Percentiles rank a stretch among this genome's conserved stretches.
Evolutionary conservation across 495 filamentous ascomycete species (phyloP).

Genomic region (Penicillium goetzii): DNA sequence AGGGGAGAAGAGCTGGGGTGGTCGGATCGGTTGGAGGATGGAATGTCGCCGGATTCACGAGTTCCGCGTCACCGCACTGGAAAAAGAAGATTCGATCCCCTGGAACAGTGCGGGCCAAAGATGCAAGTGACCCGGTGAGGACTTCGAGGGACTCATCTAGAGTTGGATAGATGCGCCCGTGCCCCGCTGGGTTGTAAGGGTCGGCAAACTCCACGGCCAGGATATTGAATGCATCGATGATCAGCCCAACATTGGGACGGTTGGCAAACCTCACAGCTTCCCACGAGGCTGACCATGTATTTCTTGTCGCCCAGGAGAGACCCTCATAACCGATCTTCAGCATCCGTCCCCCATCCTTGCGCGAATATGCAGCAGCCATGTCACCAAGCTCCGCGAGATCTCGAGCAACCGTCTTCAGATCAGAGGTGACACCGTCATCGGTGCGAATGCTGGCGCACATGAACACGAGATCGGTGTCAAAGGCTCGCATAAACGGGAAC

Average conservation of each 20-base stretch:
- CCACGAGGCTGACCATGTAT: conserved; percentile 65
- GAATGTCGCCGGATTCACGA: conserved; percentile 48
- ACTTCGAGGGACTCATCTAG: conserved; percentile 30
- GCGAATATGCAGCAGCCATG: conserved; percentile 34
- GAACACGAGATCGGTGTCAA: conserved; percentile 41
- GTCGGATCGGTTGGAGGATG: conserved; percentile 24
- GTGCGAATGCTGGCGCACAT: conserved; percentile 41
- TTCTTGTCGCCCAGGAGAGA: conserved; percentile 65
- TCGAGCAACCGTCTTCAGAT: conserved; percentile 34
- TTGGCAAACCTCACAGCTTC: conserved; percentile 59
- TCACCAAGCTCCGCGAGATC: conserved; percentile 39
- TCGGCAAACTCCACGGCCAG: conserved; percentile 70
- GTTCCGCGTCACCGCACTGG: conserved; percentile 71
- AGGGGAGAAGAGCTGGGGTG: conserved; percentile 34
- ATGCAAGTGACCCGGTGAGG: conserved; percentile 39
- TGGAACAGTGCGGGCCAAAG: conserved; percentile 57
- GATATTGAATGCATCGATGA: conserved; percentile 72
- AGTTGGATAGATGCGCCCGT: conserved; percentile 33
- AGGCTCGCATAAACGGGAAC: conserved; percentile 44
- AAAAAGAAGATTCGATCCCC: conserved; percentile 69
- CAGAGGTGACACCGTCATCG: conserved; percentile 34
- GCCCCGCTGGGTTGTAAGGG: conserved; percentile 45
- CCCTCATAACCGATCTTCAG: conserved; percentile 41
- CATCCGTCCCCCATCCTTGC: conserved; percentile 34
- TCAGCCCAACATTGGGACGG: conserved; percentile 63